These are phyloP conservation scores for Erucastrum elatum DNA, from an alignment of 345 rosid species.

Conservation along the genomic window DNA sequence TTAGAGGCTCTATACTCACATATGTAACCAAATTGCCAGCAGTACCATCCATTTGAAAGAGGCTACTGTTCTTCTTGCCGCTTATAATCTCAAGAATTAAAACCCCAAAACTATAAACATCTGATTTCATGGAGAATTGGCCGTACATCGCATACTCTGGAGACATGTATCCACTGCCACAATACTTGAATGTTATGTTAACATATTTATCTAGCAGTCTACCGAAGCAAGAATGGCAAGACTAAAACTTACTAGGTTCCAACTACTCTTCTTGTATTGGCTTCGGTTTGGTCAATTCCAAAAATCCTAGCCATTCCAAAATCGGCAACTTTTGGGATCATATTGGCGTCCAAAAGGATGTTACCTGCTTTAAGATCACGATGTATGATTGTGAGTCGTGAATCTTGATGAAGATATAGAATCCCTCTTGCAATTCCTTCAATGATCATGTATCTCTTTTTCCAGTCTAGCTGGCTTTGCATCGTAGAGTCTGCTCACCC, in stretches of 20 bases:
- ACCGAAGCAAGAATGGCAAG: background rate
- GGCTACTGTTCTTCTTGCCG: background rate
- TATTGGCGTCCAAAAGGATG: background rate
- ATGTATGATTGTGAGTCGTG: background rate
- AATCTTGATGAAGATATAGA: background rate
- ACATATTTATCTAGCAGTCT: background rate
- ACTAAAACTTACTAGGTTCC: background rate
- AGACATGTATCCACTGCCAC: background rate
- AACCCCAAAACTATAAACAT: background rate
- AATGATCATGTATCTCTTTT: background rate
- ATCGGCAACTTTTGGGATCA: background rate
- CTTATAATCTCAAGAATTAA: background rate
- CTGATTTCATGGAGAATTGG: background rate
- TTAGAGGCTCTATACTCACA: background rate
- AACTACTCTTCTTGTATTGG: background rate
- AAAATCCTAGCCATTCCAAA: background rate
- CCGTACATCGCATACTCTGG: background rate
- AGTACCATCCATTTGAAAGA: background rate
- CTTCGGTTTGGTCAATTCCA: background rate
- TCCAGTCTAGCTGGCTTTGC: background rate
- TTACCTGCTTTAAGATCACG: background rate
- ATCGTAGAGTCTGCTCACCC: background rate
- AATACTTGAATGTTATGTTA: background rate
- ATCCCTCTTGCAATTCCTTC: background rate
- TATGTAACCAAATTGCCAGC: background rate